Evolutionary conservation across 2,329 filamentous ascomycete species (phyloP), one percentile per base, ranked within the genome.

Genomic region (Penicillium rolfsii): DNA sequence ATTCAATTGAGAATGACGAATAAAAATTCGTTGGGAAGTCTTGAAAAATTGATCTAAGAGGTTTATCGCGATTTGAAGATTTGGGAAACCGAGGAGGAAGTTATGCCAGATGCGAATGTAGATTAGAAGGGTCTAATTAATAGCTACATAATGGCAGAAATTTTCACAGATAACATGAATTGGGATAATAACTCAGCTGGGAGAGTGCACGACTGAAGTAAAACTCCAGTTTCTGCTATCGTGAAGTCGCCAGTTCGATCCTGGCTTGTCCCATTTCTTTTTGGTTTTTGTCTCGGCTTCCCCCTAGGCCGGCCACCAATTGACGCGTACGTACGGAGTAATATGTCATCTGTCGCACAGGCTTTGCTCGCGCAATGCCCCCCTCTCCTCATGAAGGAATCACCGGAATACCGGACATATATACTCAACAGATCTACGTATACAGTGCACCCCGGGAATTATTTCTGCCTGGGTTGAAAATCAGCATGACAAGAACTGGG

Each of bases 191-290:
- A 22, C 30, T 45, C 50, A 53, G 50, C 35, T 53, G 50, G 50
- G 50, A 53, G 50, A 57, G n/a, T 40, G 50, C 24, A 53, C 50
- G 50, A 53, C 50, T 53, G 50, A 53, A 53, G 50, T 41, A 53
- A 22, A 53, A 40, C 50, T 53, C 22, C 50, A 38, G 50, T 55
- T 26, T 24, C 38, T 55, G 52, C 14, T 35, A 55, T 55, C 52
- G 52, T 55, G 28, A 55, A 46, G 41, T 55, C 38, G 52, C 38
- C 52, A 41, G 50, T 45, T 55, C 50, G 35, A 53, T 36, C 50
- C 50, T 41, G 50, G 50, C 50, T 53, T 53, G 50, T 40, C 50
- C 50, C 50, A 53, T 41, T 40, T 26, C 35, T 53, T 53, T 53
- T 53, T 33, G 9, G 5, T 35, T 53, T 28, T 43, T 11, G 19